phyloP scores from a whole-genome alignment of 768 basidiomycete genomes.

The Ramaria sp. region DNA sequence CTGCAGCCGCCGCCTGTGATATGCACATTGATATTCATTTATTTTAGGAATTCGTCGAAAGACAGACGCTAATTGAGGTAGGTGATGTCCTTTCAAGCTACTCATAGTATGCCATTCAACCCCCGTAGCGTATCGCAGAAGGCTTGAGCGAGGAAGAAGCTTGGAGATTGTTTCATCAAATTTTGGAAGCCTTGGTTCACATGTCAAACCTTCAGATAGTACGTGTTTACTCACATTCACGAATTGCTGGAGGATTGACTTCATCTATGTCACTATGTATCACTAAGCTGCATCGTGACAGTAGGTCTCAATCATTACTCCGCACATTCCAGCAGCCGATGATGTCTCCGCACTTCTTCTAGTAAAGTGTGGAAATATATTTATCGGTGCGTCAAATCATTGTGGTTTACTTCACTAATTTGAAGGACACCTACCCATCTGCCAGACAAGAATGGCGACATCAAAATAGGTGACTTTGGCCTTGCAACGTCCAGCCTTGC shows the following conservation, averaged over 20 bases:
- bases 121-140: slow-evolving; percentile 60
- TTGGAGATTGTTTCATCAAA: slow-evolving; percentile 85
- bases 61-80: slow-evolving; percentile 84
- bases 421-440: not conserved
- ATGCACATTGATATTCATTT: slow-evolving; percentile 7
- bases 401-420: not conserved
- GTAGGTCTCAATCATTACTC: not conserved
- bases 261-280: not conserved
- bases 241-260: not conserved
- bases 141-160: slow-evolving; percentile 76
- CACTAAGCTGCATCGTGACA: slow-evolving; percentile 43
- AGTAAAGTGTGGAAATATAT: slow-evolving; percentile 89
- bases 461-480: slow-evolving; percentile 93
- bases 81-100: slow-evolving; percentile 9
- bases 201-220: slow-evolving; percentile 86
- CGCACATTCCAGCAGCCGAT: not conserved
- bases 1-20: not conserved
- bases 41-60: slow-evolving; percentile 75
- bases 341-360: not conserved
- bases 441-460: slow-evolving; percentile 70
- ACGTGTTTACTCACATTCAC: slow-evolving; percentile 17
- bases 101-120: not conserved
- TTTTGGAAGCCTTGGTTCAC: slow-evolving; percentile 81
- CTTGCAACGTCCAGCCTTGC: slow-evolving; percentile 76
- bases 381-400: slow-evolving; percentile 58